phyloP scores from a whole-genome alignment of 257 asterid species.

The Orobanche coerulescens region DNA sequence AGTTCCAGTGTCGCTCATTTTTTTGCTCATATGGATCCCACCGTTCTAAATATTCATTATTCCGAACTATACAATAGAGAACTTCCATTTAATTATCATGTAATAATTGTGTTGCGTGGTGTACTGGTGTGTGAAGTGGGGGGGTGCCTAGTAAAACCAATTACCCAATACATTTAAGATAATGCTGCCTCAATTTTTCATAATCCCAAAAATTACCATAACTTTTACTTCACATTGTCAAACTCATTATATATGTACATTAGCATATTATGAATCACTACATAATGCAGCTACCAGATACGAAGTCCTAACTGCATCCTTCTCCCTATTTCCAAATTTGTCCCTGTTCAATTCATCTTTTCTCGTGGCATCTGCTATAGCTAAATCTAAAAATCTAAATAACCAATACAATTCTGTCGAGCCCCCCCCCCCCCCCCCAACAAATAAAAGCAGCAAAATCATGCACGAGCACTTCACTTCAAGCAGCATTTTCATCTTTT shows the following conservation, averaged over 20 bases:
- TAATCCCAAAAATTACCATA: too few species aligned
- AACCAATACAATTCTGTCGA: neutral
- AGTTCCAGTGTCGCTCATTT: too few species aligned
- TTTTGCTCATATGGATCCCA: too few species aligned
- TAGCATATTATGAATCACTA: slow-evolving; percentile 5
- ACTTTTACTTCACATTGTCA: slow-evolving; percentile 21
- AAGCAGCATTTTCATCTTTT: slow-evolving; percentile 22
- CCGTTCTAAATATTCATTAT: too few species aligned
- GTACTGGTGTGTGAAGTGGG: too few species aligned
- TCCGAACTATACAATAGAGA: too few species aligned
- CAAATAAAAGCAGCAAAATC: neutral
- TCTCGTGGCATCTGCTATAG: slow-evolving; percentile 6
- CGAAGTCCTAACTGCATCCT: slow-evolving; percentile 1
- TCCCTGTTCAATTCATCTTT: slow-evolving; percentile 8
- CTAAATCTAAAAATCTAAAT: slow-evolving; percentile 15
- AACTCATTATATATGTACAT: slow-evolving; percentile 26
- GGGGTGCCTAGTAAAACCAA: slow-evolving; percentile 17
- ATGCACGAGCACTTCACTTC: slow-evolving; percentile 6
- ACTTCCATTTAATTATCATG: too few species aligned
- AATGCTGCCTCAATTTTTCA: slow-evolving; percentile 37
- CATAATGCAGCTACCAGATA: slow-evolving; percentile 13
- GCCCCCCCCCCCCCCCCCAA: too few species aligned
- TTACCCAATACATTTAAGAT: slow-evolving; percentile 41
- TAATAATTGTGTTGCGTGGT: too few species aligned
- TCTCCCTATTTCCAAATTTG: neutral